These are phyloP conservation scores for Wickerhamiella kurtzmanii DNA, from an alignment of 805 yeast species.

Conservation along the genomic window DNA sequence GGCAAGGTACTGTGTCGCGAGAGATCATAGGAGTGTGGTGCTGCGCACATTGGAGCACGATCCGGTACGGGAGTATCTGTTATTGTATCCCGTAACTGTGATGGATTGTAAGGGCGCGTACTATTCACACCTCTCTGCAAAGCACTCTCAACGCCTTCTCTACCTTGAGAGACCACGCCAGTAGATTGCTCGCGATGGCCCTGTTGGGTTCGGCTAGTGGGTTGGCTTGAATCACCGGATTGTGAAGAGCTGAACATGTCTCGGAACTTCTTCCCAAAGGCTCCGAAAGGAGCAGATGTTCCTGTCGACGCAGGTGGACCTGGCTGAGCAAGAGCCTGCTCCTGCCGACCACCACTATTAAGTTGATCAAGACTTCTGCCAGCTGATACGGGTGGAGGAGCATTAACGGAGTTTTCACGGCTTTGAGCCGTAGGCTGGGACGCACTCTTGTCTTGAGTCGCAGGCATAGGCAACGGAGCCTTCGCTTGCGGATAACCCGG, in stretches of 20 bases:
- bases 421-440: no score
- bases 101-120: not conserved
- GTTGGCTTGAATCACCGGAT: no score
- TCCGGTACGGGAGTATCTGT: conserved; percentile 7
- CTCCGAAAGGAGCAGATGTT: not conserved
- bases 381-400: no score
- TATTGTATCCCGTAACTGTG: not conserved
- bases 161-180: no score
- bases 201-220: no score
- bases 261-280: not conserved
- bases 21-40: not conserved
- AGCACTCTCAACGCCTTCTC: not conserved
- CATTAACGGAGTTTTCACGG: no score
- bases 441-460: no score
- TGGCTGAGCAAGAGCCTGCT: no score
- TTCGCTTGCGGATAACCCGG: not conserved
- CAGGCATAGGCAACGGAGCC: not conserved
- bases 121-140: not conserved
- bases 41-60: not conserved
- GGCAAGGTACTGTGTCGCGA: not conserved
- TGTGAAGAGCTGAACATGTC: not conserved
- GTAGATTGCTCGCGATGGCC: no score
- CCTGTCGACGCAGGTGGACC: no score
- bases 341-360: no score
- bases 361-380: no score